Percentiles rank a stretch among this genome's conserved stretches.
Conservation (phyloP, 208 protist species). For the Trypanosoma brucei region DNA sequence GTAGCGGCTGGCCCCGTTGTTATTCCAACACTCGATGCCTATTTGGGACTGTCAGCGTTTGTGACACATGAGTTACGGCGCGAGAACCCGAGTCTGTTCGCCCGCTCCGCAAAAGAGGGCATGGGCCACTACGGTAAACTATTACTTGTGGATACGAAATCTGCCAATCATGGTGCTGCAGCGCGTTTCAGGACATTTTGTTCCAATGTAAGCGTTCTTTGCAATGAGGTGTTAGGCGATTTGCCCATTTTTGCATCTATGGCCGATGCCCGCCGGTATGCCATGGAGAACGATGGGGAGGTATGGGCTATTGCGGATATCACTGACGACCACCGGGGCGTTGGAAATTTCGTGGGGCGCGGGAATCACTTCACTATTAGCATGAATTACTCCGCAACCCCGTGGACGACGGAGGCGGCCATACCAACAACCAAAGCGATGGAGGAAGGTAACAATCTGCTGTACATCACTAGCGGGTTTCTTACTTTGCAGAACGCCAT, state of each 20-base stretch:
- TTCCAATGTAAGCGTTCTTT: slow-evolving; percentile 35
- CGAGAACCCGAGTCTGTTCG: slow-evolving; percentile 47
- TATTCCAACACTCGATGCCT: slow-evolving; percentile 45
- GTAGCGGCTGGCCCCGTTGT: slow-evolving; percentile 31
- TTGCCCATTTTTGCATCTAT: slow-evolving; percentile 34
- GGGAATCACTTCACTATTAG: slow-evolving; percentile 63
- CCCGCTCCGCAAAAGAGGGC: slow-evolving; percentile 31
- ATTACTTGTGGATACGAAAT: slow-evolving; percentile 34
- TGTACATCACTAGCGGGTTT: slow-evolving; percentile 80
- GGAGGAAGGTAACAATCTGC: slow-evolving; percentile 36
- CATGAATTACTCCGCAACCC: slow-evolving; percentile 86
- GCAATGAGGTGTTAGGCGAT: slow-evolving; percentile 40
- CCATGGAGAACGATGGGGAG: slow-evolving; percentile 32
- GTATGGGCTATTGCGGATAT: slow-evolving; percentile 80
- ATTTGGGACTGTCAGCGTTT: slow-evolving; percentile 48
- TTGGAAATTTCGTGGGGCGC: background rate
- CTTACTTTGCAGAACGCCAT: slow-evolving; percentile 72
- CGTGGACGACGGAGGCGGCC: slow-evolving; percentile 42
- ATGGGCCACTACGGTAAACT: slow-evolving; percentile 69
- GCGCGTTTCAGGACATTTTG: slow-evolving; percentile 51
- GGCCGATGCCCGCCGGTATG: slow-evolving; percentile 47
- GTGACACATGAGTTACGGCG: slow-evolving; percentile 28
- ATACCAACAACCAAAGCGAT: slow-evolving; percentile 22
- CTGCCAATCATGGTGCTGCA: slow-evolving; percentile 22
- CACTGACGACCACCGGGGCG: background rate